Evolutionary conservation across 2,329 filamentous ascomycete species (phyloP), one percentile per base, ranked within the genome.

Genomic region (Tothia fuscella): DNA sequence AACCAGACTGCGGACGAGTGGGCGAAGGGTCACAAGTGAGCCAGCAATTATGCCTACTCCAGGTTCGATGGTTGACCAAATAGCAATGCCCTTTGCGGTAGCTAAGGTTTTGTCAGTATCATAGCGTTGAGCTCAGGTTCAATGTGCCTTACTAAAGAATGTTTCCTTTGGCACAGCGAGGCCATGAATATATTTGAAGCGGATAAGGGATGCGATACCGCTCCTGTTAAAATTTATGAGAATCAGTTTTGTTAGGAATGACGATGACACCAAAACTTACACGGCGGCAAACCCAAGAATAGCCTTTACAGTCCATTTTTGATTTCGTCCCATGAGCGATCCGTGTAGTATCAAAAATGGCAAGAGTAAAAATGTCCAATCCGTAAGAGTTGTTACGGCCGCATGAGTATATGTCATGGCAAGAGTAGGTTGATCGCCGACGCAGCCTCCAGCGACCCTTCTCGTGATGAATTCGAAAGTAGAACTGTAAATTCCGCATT

Each of bases 1-100:
- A 2, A 37, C 35, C 21, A 37, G 13, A 3, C 21, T 19, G 12
- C 22, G 21, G n/a, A 37, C 28, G 14, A 40, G 13, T 14, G 38
- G 38, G 12, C 38, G 38, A 3, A 42, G 20, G 25, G 39, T 42
- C 17, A 30, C 39, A 6, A 42, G 3, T 4, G 39, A 42, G 17
- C 22, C 39, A 24, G 21, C 20, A 5, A 42, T 19, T 7, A 42
- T 42, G n/a, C 39, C 39, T 5, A 42, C n/a, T 4, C 39, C 39
- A 9, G 39, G 39, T 19, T 42, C 39, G 10, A 42, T 19, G 12
- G 26, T 35, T 2, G 39, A 42, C 39, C 39, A 42, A 21, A 42
- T 42, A 9, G n/a, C 39, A 17, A 42, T 10, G n/a, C n/a, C n/a
- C n/a, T n/a, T n/a, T n/a, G n/a, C n/a, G n/a, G n/a, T n/a, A n/a